phyloP scores from a whole-genome alignment of 805 yeast species.

The Barnettozyma wickerhamii region DNA sequence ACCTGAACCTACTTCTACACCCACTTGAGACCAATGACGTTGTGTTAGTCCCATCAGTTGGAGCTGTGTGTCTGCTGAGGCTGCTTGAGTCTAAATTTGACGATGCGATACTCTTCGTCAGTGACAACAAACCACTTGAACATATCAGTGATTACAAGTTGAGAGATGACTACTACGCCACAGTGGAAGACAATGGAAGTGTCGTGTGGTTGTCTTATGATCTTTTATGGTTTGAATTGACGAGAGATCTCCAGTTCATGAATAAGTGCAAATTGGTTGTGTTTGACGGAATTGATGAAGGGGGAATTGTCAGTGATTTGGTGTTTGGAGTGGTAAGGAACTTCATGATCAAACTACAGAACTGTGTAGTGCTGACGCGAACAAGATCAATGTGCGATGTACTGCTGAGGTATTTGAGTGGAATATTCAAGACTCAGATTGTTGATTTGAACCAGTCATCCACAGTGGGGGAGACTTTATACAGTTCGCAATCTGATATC shows the following conservation, averaged over 20 bases:
- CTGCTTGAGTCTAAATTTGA: conserved; percentile 4
- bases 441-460: conserved; percentile 35
- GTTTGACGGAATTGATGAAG: conserved; percentile 4
- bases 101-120: conserved; percentile 2
- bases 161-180: neutral
- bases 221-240: conserved; percentile 1
- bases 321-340: conserved; percentile 1
- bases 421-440: neutral
- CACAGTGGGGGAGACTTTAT: conserved; percentile 86
- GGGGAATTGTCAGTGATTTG: conserved; percentile 3
- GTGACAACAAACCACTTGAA: conserved; percentile 2
- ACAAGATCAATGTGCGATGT: neutral
- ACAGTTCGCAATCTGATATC: conserved; percentile 91
- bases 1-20: neutral
- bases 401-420: neutral
- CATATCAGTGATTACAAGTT: conserved; percentile 1
- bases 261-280: conserved; percentile 1
- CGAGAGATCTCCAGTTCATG: neutral
- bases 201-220: conserved; percentile 6
- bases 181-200: neutral
- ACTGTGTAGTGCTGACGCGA: conserved; percentile 1
- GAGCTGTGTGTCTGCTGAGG: conserved; percentile 2
- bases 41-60: conserved; percentile 2
- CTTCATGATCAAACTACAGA: neutral
- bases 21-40: conserved; percentile 4